Base-by-base conservation (phyloP, 768 basidiomycete genomes). In the Scleroderma bovista region DNA sequence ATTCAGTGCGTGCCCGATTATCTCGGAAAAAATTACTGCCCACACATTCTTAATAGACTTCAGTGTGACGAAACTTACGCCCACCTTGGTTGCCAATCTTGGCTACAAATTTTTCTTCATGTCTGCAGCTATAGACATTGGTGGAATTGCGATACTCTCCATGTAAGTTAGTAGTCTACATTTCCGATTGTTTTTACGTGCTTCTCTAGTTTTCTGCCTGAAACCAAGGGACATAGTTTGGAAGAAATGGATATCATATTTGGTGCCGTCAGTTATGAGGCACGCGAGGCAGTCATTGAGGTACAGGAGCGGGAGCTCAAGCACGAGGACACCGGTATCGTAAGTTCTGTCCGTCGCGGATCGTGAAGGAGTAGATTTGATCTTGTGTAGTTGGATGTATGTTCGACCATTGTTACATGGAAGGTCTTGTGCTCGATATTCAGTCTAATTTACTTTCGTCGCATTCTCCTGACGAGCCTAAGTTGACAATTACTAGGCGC, bases 41-140 rank as follows among this genome's bases (percentile, higher is more conserved):
- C 12, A 17, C 47, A 9, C 46, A 43, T n/a, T 73, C 75, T 1
- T 3, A 31, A 15, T 49, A 83, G 82, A 84, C 66, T 86, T 86
- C 55, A 77, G 82, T 48, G 72, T 87, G n/a, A 75, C 82, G 7
- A 85, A 84, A 66, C 74, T 80, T 31, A 86, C 84, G 6, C 86
- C 82, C 6, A 70, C 72, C 15, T 71, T 87, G 60, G 75, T 75
- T 34, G 74, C 76, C 4, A 65, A 72, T 54, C 71, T 88, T 5
- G 80, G 81, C 1, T 87, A 75, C 67, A 86, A 86, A 68, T 70
- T 86, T 53, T 87, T 86, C 73, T 64, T 87, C 57, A 82, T 84
- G 78, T 87, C 86, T 61, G 86, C 72, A 6, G 72, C 84, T 13
- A 75, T 87, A 63, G 85, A 87, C 66, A 72, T 86, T 44, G 77